Conservation (phyloP, 371 early-diverging fungal species). For the Syncephalastrum contaminatum region DNA sequence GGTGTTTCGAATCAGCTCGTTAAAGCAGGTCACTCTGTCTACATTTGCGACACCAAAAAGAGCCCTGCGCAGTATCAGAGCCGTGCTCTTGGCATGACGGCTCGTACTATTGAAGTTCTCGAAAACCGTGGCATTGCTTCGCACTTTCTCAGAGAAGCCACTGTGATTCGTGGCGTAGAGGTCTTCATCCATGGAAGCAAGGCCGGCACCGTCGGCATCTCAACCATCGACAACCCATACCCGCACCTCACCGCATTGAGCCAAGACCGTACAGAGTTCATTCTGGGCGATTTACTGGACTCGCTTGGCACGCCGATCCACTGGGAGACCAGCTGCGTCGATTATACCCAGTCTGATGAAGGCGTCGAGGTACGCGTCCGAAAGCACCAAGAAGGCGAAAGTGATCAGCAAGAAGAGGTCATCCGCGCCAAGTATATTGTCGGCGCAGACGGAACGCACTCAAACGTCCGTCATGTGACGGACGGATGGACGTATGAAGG, state of each 20-base stretch:
- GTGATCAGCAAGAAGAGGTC: background rate
- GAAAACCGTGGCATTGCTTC: constrained; percentile 26
- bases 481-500: constrained; percentile 40
- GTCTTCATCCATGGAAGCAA: constrained; percentile 17
- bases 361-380: constrained; percentile 16
- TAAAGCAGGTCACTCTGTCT: constrained; percentile 35
- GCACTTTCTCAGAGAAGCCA: constrained; percentile 24
- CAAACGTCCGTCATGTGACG: constrained; percentile 22
- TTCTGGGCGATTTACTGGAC: constrained; percentile 8
- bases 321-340: constrained; percentile 29
- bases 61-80: constrained; percentile 38
- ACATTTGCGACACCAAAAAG: constrained; percentile 31
- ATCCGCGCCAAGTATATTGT: constrained; percentile 29
- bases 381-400: constrained; percentile 2
- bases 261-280: constrained; percentile 29
- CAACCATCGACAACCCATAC: constrained; percentile 20
- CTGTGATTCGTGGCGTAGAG: constrained; percentile 19
- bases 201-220: constrained; percentile 4
- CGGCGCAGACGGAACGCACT: constrained; percentile 46
- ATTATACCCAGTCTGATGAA: constrained; percentile 29
- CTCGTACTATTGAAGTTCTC: constrained; percentile 39
- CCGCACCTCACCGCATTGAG: constrained; percentile 28
- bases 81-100: constrained; percentile 36
- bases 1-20: constrained; percentile 14
- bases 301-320: constrained; percentile 12